Conservation (phyloP, 177 flowering plant genomes). For the Vitis hybrid region DNA sequence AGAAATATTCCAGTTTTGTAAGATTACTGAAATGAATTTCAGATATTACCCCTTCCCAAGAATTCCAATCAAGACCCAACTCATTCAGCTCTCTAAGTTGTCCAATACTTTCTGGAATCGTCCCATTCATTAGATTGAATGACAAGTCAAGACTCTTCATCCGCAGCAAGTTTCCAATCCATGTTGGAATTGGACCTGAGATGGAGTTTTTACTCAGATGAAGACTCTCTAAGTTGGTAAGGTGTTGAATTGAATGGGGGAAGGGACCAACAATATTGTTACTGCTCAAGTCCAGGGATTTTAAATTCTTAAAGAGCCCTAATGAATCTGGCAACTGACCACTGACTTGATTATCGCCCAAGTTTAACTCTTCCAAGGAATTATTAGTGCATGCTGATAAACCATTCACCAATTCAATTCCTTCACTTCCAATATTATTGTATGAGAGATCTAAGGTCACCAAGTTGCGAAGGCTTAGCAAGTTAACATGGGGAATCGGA, state of each 20-base stretch:
- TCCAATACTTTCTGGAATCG: slow-evolving; percentile 21
- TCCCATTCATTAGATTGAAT: slow-evolving; percentile 17
- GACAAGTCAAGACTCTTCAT: slow-evolving; percentile 14
- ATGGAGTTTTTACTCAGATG: not conserved
- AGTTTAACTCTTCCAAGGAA: no score
- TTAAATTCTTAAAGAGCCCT: not conserved
- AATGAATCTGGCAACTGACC: slow-evolving; percentile 1
- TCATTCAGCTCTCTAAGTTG: slow-evolving; percentile 10
- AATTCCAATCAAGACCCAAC: not conserved
- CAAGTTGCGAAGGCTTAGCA: fast-evolving
- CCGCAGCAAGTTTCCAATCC: slow-evolving; percentile 6
- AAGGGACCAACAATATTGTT: no score
- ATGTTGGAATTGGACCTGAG: slow-evolving; percentile 16
- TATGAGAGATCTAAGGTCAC: no score
- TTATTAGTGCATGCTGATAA: no score
- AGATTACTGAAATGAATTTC: slow-evolving; percentile 16
- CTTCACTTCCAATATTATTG: no score
- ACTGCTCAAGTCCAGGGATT: fast-evolving
- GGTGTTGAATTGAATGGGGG: not conserved
- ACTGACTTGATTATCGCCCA: no score
- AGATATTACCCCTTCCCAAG: slow-evolving; percentile 15
- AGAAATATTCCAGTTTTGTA: no score
- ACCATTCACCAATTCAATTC: fast-evolving
- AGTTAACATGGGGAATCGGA: no score
- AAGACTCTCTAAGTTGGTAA: slow-evolving; percentile 7